Evolutionary conservation across 495 filamentous ascomycete genomes (phyloP).

Genomic region (Parmelia sp.): DNA sequence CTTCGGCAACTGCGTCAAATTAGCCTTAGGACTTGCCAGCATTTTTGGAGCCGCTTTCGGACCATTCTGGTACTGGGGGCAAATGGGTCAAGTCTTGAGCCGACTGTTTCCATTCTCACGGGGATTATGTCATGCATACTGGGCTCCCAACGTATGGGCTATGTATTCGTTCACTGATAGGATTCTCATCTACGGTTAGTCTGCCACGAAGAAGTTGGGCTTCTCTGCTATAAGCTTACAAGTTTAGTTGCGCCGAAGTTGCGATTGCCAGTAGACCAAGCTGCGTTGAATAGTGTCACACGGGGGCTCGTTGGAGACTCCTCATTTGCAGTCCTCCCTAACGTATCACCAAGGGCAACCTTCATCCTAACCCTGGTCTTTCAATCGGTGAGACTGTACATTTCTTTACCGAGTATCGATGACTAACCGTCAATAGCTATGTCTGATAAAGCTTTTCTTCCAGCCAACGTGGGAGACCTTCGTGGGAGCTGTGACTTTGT

Average conservation of each 20-base stretch:
- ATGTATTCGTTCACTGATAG: constrained; percentile 91
- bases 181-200: constrained; percentile 68
- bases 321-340: constrained; percentile 85
- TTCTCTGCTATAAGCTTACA: constrained; percentile 26
- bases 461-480: constrained; percentile 81
- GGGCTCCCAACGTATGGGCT: constrained; percentile 96
- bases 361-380: constrained; percentile 78
- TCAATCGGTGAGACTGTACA: constrained; percentile 53
- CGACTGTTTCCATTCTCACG: constrained; percentile 90
- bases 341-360: constrained; percentile 70
- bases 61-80: constrained; percentile 76
- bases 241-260: constrained; percentile 67
- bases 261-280: constrained; percentile 61
- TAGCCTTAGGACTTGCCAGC: constrained; percentile 62
- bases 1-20: constrained; percentile 71
- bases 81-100: constrained; percentile 79
- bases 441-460: constrained; percentile 73
- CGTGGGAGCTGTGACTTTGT: constrained; percentile 84
- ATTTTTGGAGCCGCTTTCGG: constrained; percentile 85
- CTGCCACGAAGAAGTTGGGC: not conserved
- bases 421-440: constrained; percentile 44
- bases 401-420: not conserved
- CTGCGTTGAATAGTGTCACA: constrained; percentile 80
- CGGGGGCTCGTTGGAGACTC: constrained; percentile 93
- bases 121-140: constrained; percentile 93